These are phyloP conservation scores for Phytophthora pisi DNA, from an alignment of 352 stramenopile genomes.

Conservation along the genomic window DNA sequence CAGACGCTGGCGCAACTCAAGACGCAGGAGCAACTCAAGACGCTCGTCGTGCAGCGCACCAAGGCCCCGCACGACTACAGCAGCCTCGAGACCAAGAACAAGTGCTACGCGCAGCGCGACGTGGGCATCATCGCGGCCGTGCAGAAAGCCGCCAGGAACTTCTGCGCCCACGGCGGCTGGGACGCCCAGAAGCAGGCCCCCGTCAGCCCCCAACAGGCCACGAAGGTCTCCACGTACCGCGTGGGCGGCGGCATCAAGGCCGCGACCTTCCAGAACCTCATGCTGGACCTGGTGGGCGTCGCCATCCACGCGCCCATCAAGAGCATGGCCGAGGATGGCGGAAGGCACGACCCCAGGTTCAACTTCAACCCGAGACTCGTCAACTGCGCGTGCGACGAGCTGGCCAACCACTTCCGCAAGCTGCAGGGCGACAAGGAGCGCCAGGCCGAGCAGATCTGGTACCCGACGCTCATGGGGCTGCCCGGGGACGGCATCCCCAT, in stretches of 20 bases:
- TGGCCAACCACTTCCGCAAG: slow-evolving; percentile 31
- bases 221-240: slow-evolving; percentile 33
- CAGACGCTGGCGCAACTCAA: slow-evolving; percentile 22
- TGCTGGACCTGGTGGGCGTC: slow-evolving; percentile 40
- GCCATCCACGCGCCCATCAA: slow-evolving; percentile 34
- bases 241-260: slow-evolving; percentile 28
- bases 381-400: slow-evolving; percentile 21
- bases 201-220: slow-evolving; percentile 5
- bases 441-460: slow-evolving; percentile 31
- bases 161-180: slow-evolving; percentile 18
- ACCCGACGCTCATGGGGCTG: slow-evolving; percentile 12
- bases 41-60: slow-evolving; percentile 11
- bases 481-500: slow-evolving; percentile 10
- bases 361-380: slow-evolving; percentile 19
- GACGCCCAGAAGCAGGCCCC: neutral
- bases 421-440: slow-evolving; percentile 29
- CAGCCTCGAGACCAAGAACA: slow-evolving; percentile 14
- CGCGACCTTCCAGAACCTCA: slow-evolving; percentile 42
- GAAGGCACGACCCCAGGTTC: slow-evolving; percentile 28
- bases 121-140: slow-evolving; percentile 28
- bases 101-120: slow-evolving; percentile 38
- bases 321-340: slow-evolving; percentile 22
- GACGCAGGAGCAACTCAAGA: slow-evolving; percentile 21
- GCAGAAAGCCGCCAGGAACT: slow-evolving; percentile 13
- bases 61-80: slow-evolving; percentile 26